phyloP scores from a whole-genome alignment of 1,284 basidiomycete genomes.

The Naganishia cerealis region DNA sequence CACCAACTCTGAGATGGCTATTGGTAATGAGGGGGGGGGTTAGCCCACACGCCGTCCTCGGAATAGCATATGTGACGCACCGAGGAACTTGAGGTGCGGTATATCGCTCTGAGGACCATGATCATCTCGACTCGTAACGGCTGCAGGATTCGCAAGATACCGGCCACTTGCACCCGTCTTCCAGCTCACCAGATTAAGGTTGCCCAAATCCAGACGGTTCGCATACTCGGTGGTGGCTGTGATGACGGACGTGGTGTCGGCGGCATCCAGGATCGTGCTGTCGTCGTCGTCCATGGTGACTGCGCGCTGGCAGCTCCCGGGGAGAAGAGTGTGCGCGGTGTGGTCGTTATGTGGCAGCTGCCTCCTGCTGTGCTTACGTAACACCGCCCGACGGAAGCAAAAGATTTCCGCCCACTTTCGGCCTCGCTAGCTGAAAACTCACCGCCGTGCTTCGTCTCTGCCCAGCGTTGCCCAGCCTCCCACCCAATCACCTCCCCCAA shows the following conservation, averaged over 20 bases:
- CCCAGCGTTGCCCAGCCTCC: too few relatives aligned
- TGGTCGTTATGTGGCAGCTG: too few relatives aligned
- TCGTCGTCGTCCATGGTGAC: slow-evolving; percentile 17
- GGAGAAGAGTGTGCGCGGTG: too few relatives aligned
- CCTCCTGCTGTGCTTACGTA: too few relatives aligned
- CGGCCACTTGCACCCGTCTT: slow-evolving; percentile 39
- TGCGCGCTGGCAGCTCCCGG: too few relatives aligned
- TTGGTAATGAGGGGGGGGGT: neutral
- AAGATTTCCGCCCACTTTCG: slow-evolving; percentile 11
- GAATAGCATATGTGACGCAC: neutral
- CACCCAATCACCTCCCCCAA: neutral
- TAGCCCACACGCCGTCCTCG: neutral
- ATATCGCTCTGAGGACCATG: neutral
- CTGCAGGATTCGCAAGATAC: slow-evolving; percentile 1
- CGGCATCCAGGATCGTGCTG: slow-evolving; percentile 22
- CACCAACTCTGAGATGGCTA: slow-evolving; percentile 71
- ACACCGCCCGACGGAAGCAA: slow-evolving; percentile 17
- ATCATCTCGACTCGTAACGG: slow-evolving; percentile 2
- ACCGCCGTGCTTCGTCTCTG: too few relatives aligned
- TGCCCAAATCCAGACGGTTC: slow-evolving; percentile 37
- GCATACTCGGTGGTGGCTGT: slow-evolving; percentile 14
- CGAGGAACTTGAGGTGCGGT: neutral
- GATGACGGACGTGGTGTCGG: too few relatives aligned
- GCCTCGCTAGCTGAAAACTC: neutral
- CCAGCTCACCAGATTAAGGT: slow-evolving; percentile 52